Evolutionary conservation across 2,329 filamentous ascomycete species (phyloP), one percentile per base, ranked within the genome.

Genomic region (Phoma herbarum): DNA sequence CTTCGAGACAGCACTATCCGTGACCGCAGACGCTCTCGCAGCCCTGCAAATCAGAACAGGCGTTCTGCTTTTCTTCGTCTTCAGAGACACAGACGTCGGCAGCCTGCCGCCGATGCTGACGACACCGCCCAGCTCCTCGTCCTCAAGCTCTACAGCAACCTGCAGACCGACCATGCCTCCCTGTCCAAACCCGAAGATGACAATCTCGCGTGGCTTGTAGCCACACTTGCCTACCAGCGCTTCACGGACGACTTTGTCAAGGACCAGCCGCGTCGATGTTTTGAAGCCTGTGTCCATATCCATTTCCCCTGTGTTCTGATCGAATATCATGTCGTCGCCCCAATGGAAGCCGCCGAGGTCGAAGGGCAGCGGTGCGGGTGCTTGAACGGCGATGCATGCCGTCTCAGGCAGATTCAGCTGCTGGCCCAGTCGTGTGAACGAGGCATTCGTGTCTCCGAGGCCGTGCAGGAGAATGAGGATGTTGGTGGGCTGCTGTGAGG

Each of bases 381-480:
- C 93, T 70, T 90, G 90, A 41, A 96, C 81, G 7, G 91, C 85
- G 52, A 97, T 85, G 68, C 88, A 87, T 56, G 88, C 84, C 51
- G 93, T 93, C 70, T 93, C 90, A 0, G 92, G 92, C 3, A 96
- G 85, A 60, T 84, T 82, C 60, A 96, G 79, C 65, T 86, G 87
- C 56, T 82, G 81, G 20, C 88, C 91, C 61, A 96, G 90, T 43
- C 79, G 79, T 59, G 86, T 84, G 75, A 95, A 96, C 33, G 90
- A 83, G 3, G 75, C 70, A 59, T 91, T 85, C 31, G 85, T 87
- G 78, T 96, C 93, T 62, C 93, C 93, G 12, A 96, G 85, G 63
- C 92, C 92, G 77, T 96, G 93, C 57, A 96, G 86, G 50, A 96
- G 85, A 71, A 96, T 79, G 61, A 96, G 86, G 66, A 96, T 83